Base-by-base conservation (phyloP, 495 filamentous ascomycete species). In the Rusavskia elegans region DNA sequence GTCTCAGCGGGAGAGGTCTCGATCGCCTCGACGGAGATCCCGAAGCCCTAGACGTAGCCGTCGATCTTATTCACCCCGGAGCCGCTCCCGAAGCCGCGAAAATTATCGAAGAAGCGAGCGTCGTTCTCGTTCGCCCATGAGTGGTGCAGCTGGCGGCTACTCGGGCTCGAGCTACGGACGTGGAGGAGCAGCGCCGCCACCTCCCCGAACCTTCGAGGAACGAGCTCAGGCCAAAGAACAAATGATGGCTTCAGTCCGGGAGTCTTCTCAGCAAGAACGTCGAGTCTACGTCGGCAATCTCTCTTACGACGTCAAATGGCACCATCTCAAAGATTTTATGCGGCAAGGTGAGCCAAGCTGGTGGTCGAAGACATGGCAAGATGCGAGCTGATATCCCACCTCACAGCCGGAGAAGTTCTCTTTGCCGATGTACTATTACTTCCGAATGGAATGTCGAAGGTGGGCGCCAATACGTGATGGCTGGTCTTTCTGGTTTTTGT, bases 361-460 rank as follows among this genome's bases (percentile, higher is more conserved):
- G 19, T n/a, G 14, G 14, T 46, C 21, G 44, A 46, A 2, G 44
- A 20, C n/a, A 42, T 17, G 44, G 44, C 20, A 23, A 46, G 44
- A 46, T 21, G 62, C 69, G 74, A 59, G 68, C 59, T 50, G 55
- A 64, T 59, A 53, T 52, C 48, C 50, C 32, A 11, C 1, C 41
- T 51, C 61, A 63, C 68, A 98, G 92, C 92, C 76, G 92, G 92
- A 79, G 92, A 97, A 68, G 93, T 97, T 72, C 81, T 97, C 74
- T 98, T 93, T 73, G 92, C 92, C 80, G 92, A 98, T 79, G 90
- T 98, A 64, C 84, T 98, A 70, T 79, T 95, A 70, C 89, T 98
- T 88, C 93, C 93, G 66, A 98, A 98, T 81, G 92, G 92, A 88
- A 98, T 98, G 92, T 96, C 90, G 86, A 98, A 98, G 93, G 92